phyloP scores from a whole-genome alignment of 495 filamentous ascomycete genomes.

The Filosporella fistucella region DNA sequence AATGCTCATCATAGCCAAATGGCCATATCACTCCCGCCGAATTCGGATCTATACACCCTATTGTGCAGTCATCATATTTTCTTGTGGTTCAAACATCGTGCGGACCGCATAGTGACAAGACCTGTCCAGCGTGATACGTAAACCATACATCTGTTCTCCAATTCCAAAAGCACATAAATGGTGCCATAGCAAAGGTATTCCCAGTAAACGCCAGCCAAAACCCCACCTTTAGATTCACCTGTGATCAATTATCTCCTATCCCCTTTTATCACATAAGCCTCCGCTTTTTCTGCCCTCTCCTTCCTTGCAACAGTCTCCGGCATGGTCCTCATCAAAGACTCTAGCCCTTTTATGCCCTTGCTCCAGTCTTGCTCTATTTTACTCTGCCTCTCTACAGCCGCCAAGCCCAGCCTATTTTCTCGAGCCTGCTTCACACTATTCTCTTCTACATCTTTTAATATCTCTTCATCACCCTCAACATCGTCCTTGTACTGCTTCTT shows the following conservation, averaged over 20 bases:
- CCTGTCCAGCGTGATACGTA: no score
- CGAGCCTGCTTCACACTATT: constrained; percentile 11
- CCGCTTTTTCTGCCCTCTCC: constrained; percentile 70
- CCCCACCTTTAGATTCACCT: no score
- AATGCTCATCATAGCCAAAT: no score
- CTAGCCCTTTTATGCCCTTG: constrained; percentile 47
- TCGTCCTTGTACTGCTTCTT: constrained; percentile 25
- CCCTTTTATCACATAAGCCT: constrained; percentile 42
- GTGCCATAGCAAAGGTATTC: no score
- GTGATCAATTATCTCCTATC: constrained; percentile 2
- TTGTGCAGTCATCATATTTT: no score
- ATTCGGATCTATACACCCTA: no score
- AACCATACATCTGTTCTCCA: no score
- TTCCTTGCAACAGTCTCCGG: constrained; percentile 70
- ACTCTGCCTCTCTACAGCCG: constrained; percentile 38
- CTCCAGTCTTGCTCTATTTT: constrained; percentile 46
- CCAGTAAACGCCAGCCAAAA: no score
- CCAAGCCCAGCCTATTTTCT: constrained; percentile 12
- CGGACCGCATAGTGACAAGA: no score
- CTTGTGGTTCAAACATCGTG: no score
- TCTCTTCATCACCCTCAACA: constrained; percentile 21
- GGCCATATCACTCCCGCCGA: no score
- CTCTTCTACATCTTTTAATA: constrained; percentile 19
- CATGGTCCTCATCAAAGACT: constrained; percentile 52
- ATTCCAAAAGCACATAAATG: no score